Base-by-base conservation (phyloP, 441 rosid species). In the Geranium incanum region DNA sequence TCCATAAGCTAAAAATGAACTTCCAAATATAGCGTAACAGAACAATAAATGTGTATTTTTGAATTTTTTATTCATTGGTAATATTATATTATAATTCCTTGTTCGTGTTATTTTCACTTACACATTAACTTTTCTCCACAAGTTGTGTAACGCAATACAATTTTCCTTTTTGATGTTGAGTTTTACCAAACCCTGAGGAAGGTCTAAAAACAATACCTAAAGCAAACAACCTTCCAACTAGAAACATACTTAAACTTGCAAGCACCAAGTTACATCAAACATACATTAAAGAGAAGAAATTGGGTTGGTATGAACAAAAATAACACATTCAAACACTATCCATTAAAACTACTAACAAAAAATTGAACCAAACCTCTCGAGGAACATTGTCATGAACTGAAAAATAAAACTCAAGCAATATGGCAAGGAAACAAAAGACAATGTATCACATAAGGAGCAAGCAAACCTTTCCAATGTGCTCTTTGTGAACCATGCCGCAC, bases 401-500 rank as follows among this genome's bases (percentile, higher is more conserved):
- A 23, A 19, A 59, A 19, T 1, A 18, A 64, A 39, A 45, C 15
- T 38, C 13, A 1, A 19, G 45, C 45, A 48, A 67, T 19, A 13
- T 39, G 41, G 28, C n/a, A 13, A 18, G 15, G 19, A 8, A 69
- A 37, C 28, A 36, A 23, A 37, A 43, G 16, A 75, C 28, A 70
- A 71, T 36, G 19, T 38, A 50, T 39, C 59, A 18, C 11, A 36
- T 28, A 66, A 62, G 9, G 36, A 15, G 45, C 48, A 71, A 39
- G 66, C 65, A 36, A 76, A 95, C 98, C 96, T 93, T 84, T 88
- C 95, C 18, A 93, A 48, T 19, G 92, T 87, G 67, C 67, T 64
- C 67, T 64, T 64, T 3, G 67, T 64, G 18, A 95, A 93, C 99
- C 99, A 95, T 70, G 84, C 23, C 4, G 88, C 88, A 74, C 83